Evolutionary conservation across 164 flowering plant genomes (phyloP), one percentile per base, ranked within the genome.

Genomic region (Kalanchoe fedtschenkoi): DNA sequence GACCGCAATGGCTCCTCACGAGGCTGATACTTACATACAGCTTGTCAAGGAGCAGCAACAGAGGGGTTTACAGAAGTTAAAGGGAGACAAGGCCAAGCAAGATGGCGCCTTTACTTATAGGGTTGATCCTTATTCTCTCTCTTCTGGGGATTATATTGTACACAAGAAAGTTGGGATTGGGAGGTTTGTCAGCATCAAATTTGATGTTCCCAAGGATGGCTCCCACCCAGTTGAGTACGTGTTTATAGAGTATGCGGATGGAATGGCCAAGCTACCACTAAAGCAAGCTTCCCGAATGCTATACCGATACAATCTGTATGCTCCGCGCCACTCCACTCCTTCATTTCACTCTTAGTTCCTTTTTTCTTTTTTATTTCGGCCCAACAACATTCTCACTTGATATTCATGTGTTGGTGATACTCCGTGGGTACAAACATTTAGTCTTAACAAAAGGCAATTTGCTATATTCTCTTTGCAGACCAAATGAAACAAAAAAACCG

Each of bases 151-250:
- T 65, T 88, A 84, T 66, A 96, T 90, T n/a, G 97, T 89, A 66
- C 98, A 93, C 44, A 88, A 85, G 80, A 93, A 86, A 66, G 97
- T 93, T 16, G 98, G 98, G 0, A 61, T 93, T 73, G 98, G 98
- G 21, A 65, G 83, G 29, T 93, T 90, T 67, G 89, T 86, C 1
- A 84, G 86, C 56, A 88, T 90, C 58, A 88, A 85, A 60, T 77
- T 69, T n/a, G 96, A 90, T 68, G 80, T 77, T 4, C 65, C 83
- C 0, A 83, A 77, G 68, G 77, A 32, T 53, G 76, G 78, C 0
- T 5, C 76, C 0, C 70, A 67, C 65, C 84, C 89, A 0, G 61
- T 75, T 63, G 95, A 88, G 81, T 89, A 81, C 73, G 97, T 85
- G 1, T 93, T 83, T 67, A 86, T 93, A 2, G 88, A 93, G 80